Evolutionary conservation across 768 basidiomycete species (phyloP).

Genomic region (Tricholoma matsutake): DNA sequence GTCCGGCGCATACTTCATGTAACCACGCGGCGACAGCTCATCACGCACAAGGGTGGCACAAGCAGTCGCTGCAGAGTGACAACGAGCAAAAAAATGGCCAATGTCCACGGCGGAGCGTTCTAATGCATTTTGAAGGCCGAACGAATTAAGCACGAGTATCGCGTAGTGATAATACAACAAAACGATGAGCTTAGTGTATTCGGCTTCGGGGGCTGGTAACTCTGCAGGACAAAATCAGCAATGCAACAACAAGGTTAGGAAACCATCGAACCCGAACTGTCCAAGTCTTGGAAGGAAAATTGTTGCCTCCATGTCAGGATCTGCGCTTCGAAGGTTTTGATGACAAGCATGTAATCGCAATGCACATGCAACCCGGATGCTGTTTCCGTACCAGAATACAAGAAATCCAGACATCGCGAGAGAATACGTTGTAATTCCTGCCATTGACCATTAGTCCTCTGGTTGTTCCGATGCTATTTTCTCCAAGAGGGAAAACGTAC

Average conservation of each 20-base stretch:
- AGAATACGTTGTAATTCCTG: slow-evolving; percentile 88
- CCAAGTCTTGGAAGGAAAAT: slow-evolving; percentile 35
- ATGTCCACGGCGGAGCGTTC: slow-evolving; percentile 72
- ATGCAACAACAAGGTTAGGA: background rate
- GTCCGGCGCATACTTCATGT: slow-evolving; percentile 82
- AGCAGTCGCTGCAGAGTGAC: slow-evolving; percentile 66
- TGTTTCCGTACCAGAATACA: slow-evolving; percentile 80
- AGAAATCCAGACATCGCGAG: slow-evolving; percentile 82
- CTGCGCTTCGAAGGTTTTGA: slow-evolving; percentile 83
- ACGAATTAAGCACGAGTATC: slow-evolving; percentile 88
- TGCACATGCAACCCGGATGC: slow-evolving; percentile 80
- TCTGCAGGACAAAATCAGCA: slow-evolving; percentile 18
- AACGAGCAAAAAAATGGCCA: slow-evolving; percentile 80
- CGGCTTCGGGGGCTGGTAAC: slow-evolving; percentile 18
- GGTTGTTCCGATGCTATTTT: too few species aligned
- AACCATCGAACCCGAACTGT: slow-evolving; percentile 17
- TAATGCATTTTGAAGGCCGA: slow-evolving; percentile 94
- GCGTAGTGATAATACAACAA: slow-evolving; percentile 85
- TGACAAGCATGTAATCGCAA: slow-evolving; percentile 81
- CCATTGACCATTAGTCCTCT: slow-evolving; percentile 1
- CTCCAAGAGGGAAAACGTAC: slow-evolving; percentile 41
- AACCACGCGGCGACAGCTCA: slow-evolving; percentile 72
- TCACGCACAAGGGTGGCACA: slow-evolving; percentile 76
- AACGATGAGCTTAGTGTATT: slow-evolving; percentile 52
- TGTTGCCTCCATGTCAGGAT: slow-evolving; percentile 55